phyloP scores from a whole-genome alignment of 176 grass and related monocot genomes.

The Eleusine coracana region DNA sequence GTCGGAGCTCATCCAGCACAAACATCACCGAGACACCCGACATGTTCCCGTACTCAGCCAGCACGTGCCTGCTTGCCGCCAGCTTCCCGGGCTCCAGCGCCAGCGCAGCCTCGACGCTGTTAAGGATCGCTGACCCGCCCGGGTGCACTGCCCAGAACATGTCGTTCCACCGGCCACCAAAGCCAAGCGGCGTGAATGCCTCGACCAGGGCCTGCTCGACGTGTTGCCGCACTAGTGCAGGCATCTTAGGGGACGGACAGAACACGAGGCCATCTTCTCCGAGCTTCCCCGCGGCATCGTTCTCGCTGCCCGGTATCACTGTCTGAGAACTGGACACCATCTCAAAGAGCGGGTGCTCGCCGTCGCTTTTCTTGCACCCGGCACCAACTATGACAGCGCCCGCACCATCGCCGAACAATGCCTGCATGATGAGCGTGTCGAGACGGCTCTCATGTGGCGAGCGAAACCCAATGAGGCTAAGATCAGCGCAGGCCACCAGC shows the following conservation, averaged over 20 bases:
- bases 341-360: constrained; percentile 55
- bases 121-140: constrained; percentile 29
- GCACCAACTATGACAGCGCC: constrained; percentile 44
- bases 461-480: constrained; percentile 42
- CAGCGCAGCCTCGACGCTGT: constrained; percentile 35
- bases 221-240: constrained; percentile 28
- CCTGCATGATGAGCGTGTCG: constrained; percentile 46
- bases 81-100: constrained; percentile 47
- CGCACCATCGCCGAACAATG: constrained; percentile 49
- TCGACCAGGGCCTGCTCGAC: constrained; percentile 46
- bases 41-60: constrained; percentile 60
- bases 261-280: constrained; percentile 33
- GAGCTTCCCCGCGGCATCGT: background rate
- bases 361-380: background rate
- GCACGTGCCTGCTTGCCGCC: constrained; percentile 38
- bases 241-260: constrained; percentile 31
- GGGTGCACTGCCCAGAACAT: constrained; percentile 66
- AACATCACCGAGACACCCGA: background rate
- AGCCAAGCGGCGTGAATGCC: constrained; percentile 31
- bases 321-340: constrained; percentile 37
- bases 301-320: constrained; percentile 26
- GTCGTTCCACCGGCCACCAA: constrained; percentile 47
- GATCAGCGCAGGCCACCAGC: constrained; percentile 44
- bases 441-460: constrained; percentile 4
- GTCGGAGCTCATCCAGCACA: constrained; percentile 4